Conservation (phyloP, 2,329 filamentous ascomycete species). For the Akanthomyces lecanii region DNA sequence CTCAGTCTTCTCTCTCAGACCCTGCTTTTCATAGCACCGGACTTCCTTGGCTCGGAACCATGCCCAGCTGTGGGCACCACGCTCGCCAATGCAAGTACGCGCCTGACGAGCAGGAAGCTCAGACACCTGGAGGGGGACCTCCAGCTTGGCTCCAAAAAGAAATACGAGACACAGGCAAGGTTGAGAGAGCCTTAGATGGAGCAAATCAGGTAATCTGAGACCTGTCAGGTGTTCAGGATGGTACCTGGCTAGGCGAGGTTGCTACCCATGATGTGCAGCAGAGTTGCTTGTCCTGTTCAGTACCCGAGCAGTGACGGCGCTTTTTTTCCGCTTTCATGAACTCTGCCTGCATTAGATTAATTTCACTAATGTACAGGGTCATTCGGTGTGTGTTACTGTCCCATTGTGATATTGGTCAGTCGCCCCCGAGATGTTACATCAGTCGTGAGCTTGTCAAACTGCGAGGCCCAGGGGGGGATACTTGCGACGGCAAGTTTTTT, state of each 20-base stretch:
- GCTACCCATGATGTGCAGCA: constrained; percentile 1
- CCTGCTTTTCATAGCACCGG: neutral
- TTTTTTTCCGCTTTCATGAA: neutral
- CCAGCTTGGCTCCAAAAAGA: neutral
- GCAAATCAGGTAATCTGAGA: neutral
- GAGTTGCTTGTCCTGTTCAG: constrained; percentile 3
- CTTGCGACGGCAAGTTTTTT: neutral
- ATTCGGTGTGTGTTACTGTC: neutral
- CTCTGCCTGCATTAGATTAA: neutral
- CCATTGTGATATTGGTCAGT: neutral
- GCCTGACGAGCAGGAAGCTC: neutral
- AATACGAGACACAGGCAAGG: neutral
- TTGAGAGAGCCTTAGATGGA: neutral
- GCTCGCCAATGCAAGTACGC: constrained; percentile 1
- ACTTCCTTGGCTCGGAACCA: neutral
- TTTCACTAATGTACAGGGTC: neutral
- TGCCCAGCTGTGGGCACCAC: neutral
- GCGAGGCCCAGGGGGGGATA: neutral
- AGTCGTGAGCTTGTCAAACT: too few species aligned
- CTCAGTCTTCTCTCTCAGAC: neutral
- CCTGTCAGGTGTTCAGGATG: neutral
- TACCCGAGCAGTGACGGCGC: constrained; percentile 1
- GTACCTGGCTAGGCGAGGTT: neutral
- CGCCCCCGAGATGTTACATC: neutral
- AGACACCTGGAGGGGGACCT: neutral